A percentile compares a stretch with the other conserved stretches of the same genome.
phyloP scores from a whole-genome alignment of 1,139 yeast genomes.

The Sugiyamaella castrensis region DNA sequence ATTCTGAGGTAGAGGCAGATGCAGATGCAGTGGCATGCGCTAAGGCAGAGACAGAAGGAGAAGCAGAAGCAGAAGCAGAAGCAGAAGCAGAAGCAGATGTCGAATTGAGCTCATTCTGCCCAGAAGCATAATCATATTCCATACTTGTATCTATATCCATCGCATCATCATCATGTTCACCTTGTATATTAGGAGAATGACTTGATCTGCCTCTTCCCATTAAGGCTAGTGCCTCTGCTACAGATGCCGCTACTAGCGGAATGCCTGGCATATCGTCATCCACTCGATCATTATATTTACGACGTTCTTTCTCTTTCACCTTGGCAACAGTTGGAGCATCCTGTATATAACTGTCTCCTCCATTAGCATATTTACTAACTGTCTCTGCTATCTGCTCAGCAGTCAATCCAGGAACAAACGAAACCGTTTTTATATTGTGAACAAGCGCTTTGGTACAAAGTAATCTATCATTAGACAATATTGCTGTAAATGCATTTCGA shows the following conservation, averaged over 20 bases:
- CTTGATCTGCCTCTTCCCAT: too few relatives aligned
- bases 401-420: conserved; percentile 54
- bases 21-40: too few relatives aligned
- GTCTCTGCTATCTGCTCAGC: conserved; percentile 56
- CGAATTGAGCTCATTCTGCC: too few relatives aligned
- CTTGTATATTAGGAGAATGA: too few relatives aligned
- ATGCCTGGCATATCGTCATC: too few relatives aligned
- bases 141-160: conserved; percentile 11
- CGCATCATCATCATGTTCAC: conserved; percentile 11
- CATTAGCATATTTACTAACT: conserved; percentile 19
- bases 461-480: conserved; percentile 80
- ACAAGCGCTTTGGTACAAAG: conserved; percentile 73
- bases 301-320: not conserved
- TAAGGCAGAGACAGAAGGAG: too few relatives aligned
- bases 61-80: too few relatives aligned
- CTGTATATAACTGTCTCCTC: conserved; percentile 4
- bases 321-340: conserved; percentile 1
- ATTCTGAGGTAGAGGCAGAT: too few relatives aligned
- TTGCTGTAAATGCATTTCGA: conserved; percentile 47
- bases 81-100: too few relatives aligned
- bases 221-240: too few relatives aligned
- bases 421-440: conserved; percentile 65
- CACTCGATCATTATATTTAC: too few relatives aligned
- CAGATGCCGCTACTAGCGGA: too few relatives aligned
- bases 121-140: not conserved